A percentile compares a stretch with the other conserved stretches of the same genome.
phyloP scores from a whole-genome alignment of 352 stramenopile genomes.

The Pythium diclinum region DNA sequence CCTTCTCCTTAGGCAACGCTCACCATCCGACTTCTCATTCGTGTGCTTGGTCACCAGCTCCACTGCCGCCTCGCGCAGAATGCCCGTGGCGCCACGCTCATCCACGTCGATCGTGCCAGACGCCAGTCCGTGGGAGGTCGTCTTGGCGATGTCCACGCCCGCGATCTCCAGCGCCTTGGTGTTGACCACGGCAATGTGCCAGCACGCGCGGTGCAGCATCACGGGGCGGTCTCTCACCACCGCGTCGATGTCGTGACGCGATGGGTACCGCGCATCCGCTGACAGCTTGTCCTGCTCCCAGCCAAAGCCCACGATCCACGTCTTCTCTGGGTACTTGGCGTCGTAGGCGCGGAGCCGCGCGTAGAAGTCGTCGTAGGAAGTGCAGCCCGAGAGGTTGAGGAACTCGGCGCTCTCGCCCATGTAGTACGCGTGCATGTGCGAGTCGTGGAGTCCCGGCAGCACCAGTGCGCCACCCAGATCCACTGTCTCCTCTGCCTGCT shows the following conservation, averaged over 20 bases:
- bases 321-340: conserved; percentile 53
- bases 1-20: not conserved
- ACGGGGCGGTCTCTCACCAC: conserved; percentile 66
- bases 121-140: conserved; percentile 28
- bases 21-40: conserved; percentile 64
- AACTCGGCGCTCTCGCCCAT: conserved; percentile 82
- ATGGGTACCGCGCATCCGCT: conserved; percentile 51
- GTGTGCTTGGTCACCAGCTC: conserved; percentile 69
- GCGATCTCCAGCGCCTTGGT: conserved; percentile 78
- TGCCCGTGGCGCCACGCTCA: conserved; percentile 55
- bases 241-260: conserved; percentile 72
- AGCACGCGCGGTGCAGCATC: conserved; percentile 86
- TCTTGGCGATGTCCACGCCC: conserved; percentile 39
- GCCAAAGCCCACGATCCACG: conserved; percentile 79
- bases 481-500: conserved; percentile 24
- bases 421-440: conserved; percentile 87
- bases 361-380: conserved; percentile 71
- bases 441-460: conserved; percentile 84
- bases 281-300: conserved; percentile 87
- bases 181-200: conserved; percentile 87
- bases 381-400: conserved; percentile 72
- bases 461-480: conserved; percentile 62
- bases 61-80: conserved; percentile 69
- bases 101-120: conserved; percentile 68
- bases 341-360: conserved; percentile 55